Conservation (phyloP, 495 filamentous ascomycete genomes). For the Lasiosphaeria miniovina region DNA sequence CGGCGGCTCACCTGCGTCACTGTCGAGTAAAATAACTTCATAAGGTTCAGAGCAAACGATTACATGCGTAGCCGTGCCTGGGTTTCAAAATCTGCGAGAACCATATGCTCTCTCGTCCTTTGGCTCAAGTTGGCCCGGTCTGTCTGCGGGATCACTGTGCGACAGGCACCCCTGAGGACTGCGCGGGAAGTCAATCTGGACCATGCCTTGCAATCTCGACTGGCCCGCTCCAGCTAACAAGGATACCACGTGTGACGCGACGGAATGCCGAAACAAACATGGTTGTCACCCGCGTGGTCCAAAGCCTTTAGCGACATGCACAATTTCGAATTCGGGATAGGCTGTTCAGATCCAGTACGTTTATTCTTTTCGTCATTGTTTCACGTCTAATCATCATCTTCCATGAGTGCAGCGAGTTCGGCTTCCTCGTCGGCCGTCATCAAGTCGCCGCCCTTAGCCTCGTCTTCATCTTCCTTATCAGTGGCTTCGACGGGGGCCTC, state of each 20-base stretch:
- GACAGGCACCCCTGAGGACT: not conserved
- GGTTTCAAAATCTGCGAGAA: too few relatives aligned
- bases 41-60: too few relatives aligned
- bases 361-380: not conserved
- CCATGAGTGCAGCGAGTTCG: conserved; percentile 86
- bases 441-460: conserved; percentile 34
- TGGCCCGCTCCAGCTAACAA: not conserved
- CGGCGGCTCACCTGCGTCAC: too few relatives aligned
- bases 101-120: too few relatives aligned
- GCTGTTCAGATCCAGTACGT: not conserved
- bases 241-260: not conserved
- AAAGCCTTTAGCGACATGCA: not conserved
- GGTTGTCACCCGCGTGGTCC: not conserved
- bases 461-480: conserved; percentile 37
- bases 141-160: not conserved
- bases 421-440: conserved; percentile 81
- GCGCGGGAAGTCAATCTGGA: too few relatives aligned
- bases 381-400: conserved; percentile 50
- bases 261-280: not conserved
- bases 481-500: conserved; percentile 45
- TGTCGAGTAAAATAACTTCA: too few relatives aligned
- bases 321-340: conserved; percentile 6
- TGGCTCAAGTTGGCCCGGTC: too few relatives aligned
- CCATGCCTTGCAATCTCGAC: too few relatives aligned
- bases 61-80: too few relatives aligned